Evolutionary conservation across 1,139 yeast genomes (phyloP).

Genomic region (Trichomonascaceae sp.): DNA sequence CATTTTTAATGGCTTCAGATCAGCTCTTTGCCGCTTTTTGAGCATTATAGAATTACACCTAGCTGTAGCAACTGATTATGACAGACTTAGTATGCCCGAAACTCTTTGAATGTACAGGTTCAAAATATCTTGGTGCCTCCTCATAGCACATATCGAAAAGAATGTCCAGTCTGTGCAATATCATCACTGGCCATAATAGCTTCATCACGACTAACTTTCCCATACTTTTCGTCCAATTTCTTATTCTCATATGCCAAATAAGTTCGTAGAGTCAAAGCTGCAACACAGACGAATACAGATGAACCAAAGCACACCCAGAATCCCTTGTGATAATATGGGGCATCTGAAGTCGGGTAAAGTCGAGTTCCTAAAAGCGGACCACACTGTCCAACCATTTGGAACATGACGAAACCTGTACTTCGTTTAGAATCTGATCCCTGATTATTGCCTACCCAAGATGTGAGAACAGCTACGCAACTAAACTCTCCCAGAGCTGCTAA

Average conservation of each 20-base stretch:
- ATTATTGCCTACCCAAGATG: constrained; percentile 32
- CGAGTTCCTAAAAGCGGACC: constrained; percentile 32
- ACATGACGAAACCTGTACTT: constrained; percentile 27
- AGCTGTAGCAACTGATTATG: too few species aligned
- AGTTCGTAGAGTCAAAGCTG: constrained; percentile 20
- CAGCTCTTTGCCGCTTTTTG: too few species aligned
- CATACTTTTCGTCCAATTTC: constrained; percentile 24
- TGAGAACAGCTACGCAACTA: constrained; percentile 27
- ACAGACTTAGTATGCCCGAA: too few species aligned
- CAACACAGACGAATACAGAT: constrained; percentile 16
- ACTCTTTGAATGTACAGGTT: too few species aligned
- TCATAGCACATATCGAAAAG: constrained; percentile 6
- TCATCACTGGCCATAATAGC: constrained; percentile 5
- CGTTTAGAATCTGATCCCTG: constrained; percentile 30
- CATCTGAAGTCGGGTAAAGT: constrained; percentile 28
- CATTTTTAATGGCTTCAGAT: too few species aligned
- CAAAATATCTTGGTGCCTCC: too few species aligned
- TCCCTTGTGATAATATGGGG: constrained; percentile 28
- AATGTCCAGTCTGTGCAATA: constrained; percentile 2
- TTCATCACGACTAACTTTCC: constrained; percentile 7
- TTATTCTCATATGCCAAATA: constrained; percentile 21
- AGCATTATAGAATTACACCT: too few species aligned
- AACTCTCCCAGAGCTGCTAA: constrained; percentile 31
- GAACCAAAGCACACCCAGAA: constrained; percentile 28
- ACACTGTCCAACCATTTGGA: constrained; percentile 31